Conservation (phyloP, 257 asterid species). For the Phtheirospermum japonicum region DNA sequence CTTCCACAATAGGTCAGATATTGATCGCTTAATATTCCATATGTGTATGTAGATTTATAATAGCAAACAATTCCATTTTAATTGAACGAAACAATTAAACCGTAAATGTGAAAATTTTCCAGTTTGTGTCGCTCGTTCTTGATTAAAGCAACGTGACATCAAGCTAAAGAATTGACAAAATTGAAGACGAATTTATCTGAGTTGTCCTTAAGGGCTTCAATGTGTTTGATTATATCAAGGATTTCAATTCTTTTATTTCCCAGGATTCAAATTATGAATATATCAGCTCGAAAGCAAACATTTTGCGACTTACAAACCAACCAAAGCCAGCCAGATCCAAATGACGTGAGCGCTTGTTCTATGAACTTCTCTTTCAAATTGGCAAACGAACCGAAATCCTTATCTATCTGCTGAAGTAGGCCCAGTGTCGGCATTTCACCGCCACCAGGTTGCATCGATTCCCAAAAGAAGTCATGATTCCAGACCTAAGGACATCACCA, state of each 20-base stretch:
- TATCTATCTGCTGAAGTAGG: conserved; percentile 78
- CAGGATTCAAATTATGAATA: conserved; percentile 7
- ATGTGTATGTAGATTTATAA: neutral
- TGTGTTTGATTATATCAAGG: neutral
- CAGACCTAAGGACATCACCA: conserved; percentile 55
- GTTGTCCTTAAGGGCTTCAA: neutral
- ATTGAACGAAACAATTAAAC: neutral
- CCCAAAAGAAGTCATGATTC: conserved; percentile 99
- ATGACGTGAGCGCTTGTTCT: conserved; percentile 63
- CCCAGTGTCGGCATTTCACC: conserved; percentile 71
- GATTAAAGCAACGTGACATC: no score
- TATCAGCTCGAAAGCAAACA: conserved; percentile 7
- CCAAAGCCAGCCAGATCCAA: conserved; percentile 98
- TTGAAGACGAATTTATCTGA: neutral
- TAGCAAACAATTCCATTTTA: neutral
- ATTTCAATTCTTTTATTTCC: neutral
- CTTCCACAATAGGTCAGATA: neutral
- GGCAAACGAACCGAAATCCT: conserved; percentile 77
- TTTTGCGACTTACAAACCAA: conserved; percentile 71
- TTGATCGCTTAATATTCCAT: neutral
- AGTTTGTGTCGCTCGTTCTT: no score
- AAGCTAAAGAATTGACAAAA: no score
- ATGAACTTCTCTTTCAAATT: conserved; percentile 70
- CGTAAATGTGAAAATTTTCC: neutral
- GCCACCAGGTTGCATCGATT: conserved; percentile 93